phyloP scores from a whole-genome alignment of 805 yeast genomes.

The Suhomyces kilbournensis region DNA sequence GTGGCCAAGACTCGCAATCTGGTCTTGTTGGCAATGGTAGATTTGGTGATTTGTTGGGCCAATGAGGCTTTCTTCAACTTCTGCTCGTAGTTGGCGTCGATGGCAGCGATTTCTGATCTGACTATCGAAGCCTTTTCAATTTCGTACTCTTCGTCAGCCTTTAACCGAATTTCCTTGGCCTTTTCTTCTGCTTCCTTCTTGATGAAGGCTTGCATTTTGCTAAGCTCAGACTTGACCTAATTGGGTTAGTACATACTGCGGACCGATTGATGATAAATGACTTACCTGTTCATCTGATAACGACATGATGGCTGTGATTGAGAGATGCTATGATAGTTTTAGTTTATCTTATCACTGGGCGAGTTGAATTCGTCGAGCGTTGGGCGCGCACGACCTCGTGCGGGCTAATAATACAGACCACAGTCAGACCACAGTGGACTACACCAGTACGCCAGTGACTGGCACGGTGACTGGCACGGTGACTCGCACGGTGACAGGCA shows the following conservation, averaged over 20 bases:
- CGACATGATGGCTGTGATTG: conserved; percentile 19
- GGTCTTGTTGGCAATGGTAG: conserved; percentile 93
- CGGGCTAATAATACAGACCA: background rate
- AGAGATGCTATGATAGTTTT: conserved; percentile 3
- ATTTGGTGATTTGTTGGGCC: conserved; percentile 92
- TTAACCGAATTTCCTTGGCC: conserved; percentile 91
- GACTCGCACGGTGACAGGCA: too few species aligned
- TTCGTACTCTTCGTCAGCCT: conserved; percentile 98
- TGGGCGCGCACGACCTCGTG: conserved; percentile 8
- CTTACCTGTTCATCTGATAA: conserved; percentile 32
- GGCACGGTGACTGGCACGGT: background rate
- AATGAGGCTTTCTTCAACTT: conserved; percentile 88
- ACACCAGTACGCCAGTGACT: too few species aligned
- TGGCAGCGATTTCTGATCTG: conserved; percentile 84
- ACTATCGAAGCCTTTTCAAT: conserved; percentile 95
- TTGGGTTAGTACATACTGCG: conserved; percentile 6
- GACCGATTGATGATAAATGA: background rate
- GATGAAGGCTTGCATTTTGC: conserved; percentile 98
- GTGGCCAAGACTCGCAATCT: conserved; percentile 86
- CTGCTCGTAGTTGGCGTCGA: conserved; percentile 75
- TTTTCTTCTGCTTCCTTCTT: conserved; percentile 98
- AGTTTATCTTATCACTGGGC: conserved; percentile 8
- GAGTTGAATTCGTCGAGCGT: conserved; percentile 2
- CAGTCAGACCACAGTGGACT: background rate
- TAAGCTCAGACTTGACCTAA: conserved; percentile 92